Conservation (phyloP, 306 rosid species). For the Lupinus albus region DNA sequence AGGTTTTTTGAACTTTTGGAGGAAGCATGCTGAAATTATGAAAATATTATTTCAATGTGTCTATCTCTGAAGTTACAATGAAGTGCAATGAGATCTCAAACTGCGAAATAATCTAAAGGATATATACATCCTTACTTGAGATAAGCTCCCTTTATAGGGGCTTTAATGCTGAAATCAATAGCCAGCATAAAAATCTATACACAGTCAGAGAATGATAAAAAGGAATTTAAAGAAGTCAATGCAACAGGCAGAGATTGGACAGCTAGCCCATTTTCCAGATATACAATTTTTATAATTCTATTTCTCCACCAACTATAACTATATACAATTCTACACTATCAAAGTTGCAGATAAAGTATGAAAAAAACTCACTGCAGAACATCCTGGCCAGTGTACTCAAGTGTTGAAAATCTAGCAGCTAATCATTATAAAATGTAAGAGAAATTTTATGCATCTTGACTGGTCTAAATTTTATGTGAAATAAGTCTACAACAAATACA, state of each 20-base stretch:
- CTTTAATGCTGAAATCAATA: background rate
- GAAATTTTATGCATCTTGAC: constrained; percentile 5
- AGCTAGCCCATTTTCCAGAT: constrained; percentile 26
- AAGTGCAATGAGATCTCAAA: too few relatives aligned
- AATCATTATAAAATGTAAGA: constrained; percentile 10
- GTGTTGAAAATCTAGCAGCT: constrained; percentile 32
- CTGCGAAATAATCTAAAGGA: too few relatives aligned
- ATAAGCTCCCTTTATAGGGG: background rate
- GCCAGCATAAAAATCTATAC: constrained; percentile 4
- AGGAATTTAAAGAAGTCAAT: background rate
- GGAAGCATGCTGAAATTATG: constrained; percentile 11
- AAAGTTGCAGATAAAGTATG: constrained; percentile 14
- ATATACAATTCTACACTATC: constrained; percentile 30
- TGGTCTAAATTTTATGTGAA: constrained; percentile 27
- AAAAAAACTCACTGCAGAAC: constrained; percentile 25
- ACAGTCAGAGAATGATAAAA: background rate
- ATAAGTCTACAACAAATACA: constrained; percentile 34
- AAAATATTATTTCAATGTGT: too few relatives aligned
- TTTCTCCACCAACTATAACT: constrained; percentile 26
- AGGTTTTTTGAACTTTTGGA: background rate
- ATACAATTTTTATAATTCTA: background rate
- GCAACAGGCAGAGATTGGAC: constrained; percentile 22
- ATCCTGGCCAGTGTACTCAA: constrained; percentile 33
- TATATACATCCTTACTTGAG: too few relatives aligned
- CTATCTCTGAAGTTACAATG: background rate